Evolutionary conservation across 1,139 yeast species (phyloP), one percentile per base, ranked within the genome.

Genomic region (Blastobotrys arbuscula): DNA sequence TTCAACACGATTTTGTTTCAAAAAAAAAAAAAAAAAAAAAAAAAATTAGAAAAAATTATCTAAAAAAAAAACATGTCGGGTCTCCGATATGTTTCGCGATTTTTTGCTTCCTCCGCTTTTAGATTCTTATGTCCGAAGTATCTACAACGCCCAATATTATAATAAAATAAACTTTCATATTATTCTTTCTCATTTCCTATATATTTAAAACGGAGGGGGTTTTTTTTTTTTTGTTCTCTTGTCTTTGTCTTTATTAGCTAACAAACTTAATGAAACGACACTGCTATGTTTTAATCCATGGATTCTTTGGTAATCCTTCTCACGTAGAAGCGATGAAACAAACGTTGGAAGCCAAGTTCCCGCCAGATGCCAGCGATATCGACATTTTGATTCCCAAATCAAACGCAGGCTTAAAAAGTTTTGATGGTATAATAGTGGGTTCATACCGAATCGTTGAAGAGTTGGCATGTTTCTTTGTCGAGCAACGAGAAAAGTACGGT

Each of bases 271-370:
- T 36, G 42, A 52, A 49, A 34, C 49, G 58, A 42, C 96, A 88
- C 62, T 68, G 89, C 42, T 81, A 87, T 59, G 84, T 88, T 16
- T 68, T 89, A n/a, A 74, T 86, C 33, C 96, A 89, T 65, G 96
- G 96, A 9, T 71, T 90, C 31, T 87, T 95, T 86, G 97, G 97
- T 2, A 81, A 83, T 39, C 84, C 92, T 3, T 74, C 75, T 42
- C 95, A 89, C 63, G 72, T 89, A 77, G 68, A 73, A 37, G 73
- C 84, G 12, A 67, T 86, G 44, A 82, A 79, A 55, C 71, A 74
- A 24, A 70, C 78, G 15, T 61, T 88, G 23, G 70, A 71, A 37
- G 71, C 72, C 31, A 64, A 72, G 3, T 58, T 58, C 39, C 56
- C 57, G 15, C 66, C 65, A 8, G 60, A 69, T 5, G 58, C 66